Evolutionary conservation across 306 rosid species (phyloP).

Genomic region (Hylodesmum podocarpum): DNA sequence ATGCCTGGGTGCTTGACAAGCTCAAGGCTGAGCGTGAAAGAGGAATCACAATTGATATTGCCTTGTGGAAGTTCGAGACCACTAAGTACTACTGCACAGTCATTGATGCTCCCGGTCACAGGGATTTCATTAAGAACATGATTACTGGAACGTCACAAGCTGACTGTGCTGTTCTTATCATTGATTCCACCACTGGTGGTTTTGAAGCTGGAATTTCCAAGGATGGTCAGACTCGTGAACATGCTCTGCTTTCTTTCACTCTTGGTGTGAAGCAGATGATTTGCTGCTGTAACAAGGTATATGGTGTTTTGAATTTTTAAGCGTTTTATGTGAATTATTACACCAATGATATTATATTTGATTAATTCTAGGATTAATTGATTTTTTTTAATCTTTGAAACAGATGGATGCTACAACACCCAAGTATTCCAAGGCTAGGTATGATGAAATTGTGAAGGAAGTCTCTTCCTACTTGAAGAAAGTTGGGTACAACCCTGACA

Average conservation of each 20-base stretch:
- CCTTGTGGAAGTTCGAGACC: not conserved
- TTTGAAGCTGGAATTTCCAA: not conserved
- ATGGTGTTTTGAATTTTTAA: not conserved
- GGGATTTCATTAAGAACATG: constrained; percentile 1
- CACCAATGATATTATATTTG: no score
- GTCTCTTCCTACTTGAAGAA: not conserved
- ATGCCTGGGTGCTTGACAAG: constrained; percentile 10
- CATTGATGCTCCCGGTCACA: not conserved
- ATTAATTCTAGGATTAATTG: not conserved
- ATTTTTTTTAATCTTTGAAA: not conserved
- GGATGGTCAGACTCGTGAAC: not conserved
- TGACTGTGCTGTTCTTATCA: constrained; percentile 1
- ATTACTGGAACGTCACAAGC: not conserved
- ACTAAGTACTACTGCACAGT: not conserved
- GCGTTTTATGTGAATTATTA: not conserved
- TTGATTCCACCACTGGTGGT: not conserved
- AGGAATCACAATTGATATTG: constrained; percentile 9
- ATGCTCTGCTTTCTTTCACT: not conserved
- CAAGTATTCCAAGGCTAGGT: not conserved
- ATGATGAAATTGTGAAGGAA: constrained; percentile 13
- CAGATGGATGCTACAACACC: constrained; percentile 1
- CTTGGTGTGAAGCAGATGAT: constrained; percentile 9
- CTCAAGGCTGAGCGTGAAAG: constrained; percentile 5
- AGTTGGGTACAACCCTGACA: constrained; percentile 5
- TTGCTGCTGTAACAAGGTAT: not conserved